Conservation (phyloP, 2,329 filamentous ascomycete species). For the Fusarium coffeatum region DNA sequence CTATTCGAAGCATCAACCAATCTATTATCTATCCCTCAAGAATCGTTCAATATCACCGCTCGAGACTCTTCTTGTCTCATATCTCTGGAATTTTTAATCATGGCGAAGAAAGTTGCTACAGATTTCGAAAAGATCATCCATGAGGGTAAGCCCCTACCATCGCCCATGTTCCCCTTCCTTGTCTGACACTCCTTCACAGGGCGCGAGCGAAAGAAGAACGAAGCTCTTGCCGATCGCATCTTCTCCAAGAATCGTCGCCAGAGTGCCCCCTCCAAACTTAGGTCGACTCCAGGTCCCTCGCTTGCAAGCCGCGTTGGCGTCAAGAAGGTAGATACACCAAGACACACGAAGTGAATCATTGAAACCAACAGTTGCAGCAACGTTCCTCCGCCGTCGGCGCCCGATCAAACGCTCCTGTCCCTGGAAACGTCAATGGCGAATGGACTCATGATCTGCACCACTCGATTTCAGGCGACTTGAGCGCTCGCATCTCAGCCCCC, state of each 20-base stretch:
- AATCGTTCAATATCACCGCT: neutral
- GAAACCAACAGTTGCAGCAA: conserved; percentile 32
- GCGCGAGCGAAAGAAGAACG: conserved; percentile 77
- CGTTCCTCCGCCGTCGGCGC: conserved; percentile 40
- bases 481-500: conserved; percentile 59
- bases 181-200: conserved; percentile 51
- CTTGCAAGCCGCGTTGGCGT: conserved; percentile 79
- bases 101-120: conserved; percentile 58
- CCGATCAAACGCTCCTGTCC: conserved; percentile 46
- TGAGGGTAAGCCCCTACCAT: conserved; percentile 54
- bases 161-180: neutral
- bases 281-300: conserved; percentile 61
- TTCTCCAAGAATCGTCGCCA: conserved; percentile 71
- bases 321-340: conserved; percentile 68
- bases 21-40: neutral
- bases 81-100: conserved; percentile 39
- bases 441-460: conserved; percentile 79
- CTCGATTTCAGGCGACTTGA: conserved; percentile 56
- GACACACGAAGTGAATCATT: conserved; percentile 11
- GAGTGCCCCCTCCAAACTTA: conserved; percentile 65
- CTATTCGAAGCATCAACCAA: neutral
- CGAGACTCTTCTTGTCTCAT: neutral
- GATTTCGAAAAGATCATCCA: conserved; percentile 68
- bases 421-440: conserved; percentile 71
- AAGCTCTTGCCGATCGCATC: conserved; percentile 77